Evolutionary conservation across 2,329 filamentous ascomycete genomes (phyloP), one percentile per base, ranked within the genome.

Genomic region (Neoascochyta sp.): DNA sequence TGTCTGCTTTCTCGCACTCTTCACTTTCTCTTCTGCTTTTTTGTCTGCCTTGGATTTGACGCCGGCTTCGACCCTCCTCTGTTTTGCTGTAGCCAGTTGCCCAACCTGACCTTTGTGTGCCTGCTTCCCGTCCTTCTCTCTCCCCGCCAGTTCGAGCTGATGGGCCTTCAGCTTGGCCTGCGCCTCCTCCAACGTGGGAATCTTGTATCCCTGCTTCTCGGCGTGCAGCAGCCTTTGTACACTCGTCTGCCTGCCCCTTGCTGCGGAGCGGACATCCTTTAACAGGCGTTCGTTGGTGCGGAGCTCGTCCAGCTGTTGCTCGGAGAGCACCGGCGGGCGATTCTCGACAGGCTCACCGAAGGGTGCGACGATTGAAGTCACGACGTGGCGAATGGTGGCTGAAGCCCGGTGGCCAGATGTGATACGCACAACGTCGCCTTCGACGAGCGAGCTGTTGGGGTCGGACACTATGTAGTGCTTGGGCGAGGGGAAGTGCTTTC

Each of bases 401-500:
- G 76, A 79, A 5, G 75, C 76, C 29, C 77, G 76, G 73, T 74
- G 80, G 34, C 80, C 80, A 4, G 78, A 73, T 6, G 71, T 69
- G 48, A 90, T 84, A 41, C 78, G 73, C 16, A 92, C 77, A 3
- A 90, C 76, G 60, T 92, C 86, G 54, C 86, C 86, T 28, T 75
- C 74, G 35, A 80, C 74, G 20, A 88, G 73, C 15, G 83, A 87
- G 47, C 79, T 76, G 60, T 77, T 78, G 16, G 86, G 86, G 62
- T 92, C 86, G 68, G 87, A 83, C 20, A 89, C 84, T 16, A 90
- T 76, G 57, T 82, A 74, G 45, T 78, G 74, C 43, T 73, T 69
- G 13, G 76, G 75, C 24, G 74, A 67, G 51, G 80, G 74, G 62
- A 83, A 89, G 67, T 74, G 69, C 80, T 90, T 90, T 57, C 80